A percentile compares a stretch with the other conserved stretches of the same genome.
These are phyloP conservation scores for Mesostigma viride DNA, from an alignment of 139 green algal species.

Conservation along the genomic window DNA sequence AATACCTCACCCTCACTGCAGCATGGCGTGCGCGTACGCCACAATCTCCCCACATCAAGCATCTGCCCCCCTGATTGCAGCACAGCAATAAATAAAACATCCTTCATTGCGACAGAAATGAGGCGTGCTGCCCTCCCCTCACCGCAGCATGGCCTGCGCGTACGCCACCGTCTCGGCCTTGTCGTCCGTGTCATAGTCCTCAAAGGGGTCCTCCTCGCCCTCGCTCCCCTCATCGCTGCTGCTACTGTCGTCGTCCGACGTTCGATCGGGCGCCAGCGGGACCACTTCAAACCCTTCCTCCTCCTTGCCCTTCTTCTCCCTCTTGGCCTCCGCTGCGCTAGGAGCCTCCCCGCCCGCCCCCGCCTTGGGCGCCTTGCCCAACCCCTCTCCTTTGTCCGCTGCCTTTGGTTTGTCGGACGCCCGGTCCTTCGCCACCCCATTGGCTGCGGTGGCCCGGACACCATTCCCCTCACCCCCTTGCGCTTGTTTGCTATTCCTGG, in stretches of 20 bases:
- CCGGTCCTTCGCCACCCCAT: too few relatives aligned
- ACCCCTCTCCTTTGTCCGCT: constrained; percentile 17
- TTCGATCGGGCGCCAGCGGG: constrained; percentile 9
- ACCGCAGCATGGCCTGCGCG: constrained; percentile 14
- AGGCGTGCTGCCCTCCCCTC: constrained; percentile 3
- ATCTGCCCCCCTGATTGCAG: too few relatives aligned
- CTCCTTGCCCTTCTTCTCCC: constrained; percentile 14
- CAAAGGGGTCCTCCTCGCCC: constrained; percentile 23
- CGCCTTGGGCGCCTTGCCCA: constrained; percentile 9
- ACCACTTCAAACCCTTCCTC: constrained; percentile 36
- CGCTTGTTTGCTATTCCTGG: too few relatives aligned
- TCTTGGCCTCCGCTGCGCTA: constrained; percentile 6
- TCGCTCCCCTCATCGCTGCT: background rate
- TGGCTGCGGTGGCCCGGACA: too few relatives aligned
- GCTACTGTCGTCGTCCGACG: too few relatives aligned
- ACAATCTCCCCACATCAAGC: too few relatives aligned
- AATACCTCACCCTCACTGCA: too few relatives aligned
- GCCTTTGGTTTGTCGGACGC: too few relatives aligned
- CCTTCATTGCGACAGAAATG: too few relatives aligned
- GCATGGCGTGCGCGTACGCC: too few relatives aligned
- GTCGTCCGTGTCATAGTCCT: constrained; percentile 32
- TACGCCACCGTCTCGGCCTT: constrained; percentile 26
- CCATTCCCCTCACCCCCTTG: too few relatives aligned
- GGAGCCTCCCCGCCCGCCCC: constrained; percentile 3
- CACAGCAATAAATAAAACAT: too few relatives aligned